Evolutionary conservation across 108 stramenopile species (phyloP).

Genomic region (Aurantiochytrium sp.): DNA sequence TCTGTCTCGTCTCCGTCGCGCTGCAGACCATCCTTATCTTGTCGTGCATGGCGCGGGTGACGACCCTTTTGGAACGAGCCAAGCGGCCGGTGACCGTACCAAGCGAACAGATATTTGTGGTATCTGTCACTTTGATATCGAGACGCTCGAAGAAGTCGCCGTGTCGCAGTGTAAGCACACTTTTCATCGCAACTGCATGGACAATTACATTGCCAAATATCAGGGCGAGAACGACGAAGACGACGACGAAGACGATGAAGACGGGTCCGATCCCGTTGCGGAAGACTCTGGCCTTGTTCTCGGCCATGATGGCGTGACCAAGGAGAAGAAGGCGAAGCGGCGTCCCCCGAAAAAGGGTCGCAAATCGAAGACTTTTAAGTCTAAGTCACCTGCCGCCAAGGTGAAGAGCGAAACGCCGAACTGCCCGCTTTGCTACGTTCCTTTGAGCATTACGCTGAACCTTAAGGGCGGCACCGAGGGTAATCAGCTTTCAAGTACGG

Average conservation of each 20-base stretch:
- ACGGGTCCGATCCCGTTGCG: not conserved
- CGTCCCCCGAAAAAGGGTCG: not conserved
- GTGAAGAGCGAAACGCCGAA: not conserved
- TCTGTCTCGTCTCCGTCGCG: conserved; percentile 88
- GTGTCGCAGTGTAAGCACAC: conserved; percentile 20
- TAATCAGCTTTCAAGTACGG: not conserved
- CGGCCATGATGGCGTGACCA: conserved; percentile 20
- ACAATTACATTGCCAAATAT: not conserved
- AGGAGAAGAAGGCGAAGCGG: not conserved
- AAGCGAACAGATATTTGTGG: not conserved
- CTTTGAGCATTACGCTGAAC: not conserved
- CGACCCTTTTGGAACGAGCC: not conserved
- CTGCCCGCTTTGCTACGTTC: conserved; percentile 13
- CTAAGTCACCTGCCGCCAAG: not conserved
- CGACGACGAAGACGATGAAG: not conserved
- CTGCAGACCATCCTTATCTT: conserved; percentile 95
- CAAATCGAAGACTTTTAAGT: not conserved
- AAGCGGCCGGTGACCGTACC: not conserved
- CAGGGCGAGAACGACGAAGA: not conserved
- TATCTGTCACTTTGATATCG: not conserved
- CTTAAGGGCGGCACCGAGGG: not conserved
- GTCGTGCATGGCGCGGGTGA: conserved; percentile 55
- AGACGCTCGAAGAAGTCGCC: conserved; percentile 6
- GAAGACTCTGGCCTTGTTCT: not conserved
- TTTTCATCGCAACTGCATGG: conserved; percentile 20